Evolutionary conservation across 129 eudicot species (phyloP), one percentile per base, ranked within the genome.

Genomic region (Tagetes erecta): DNA sequence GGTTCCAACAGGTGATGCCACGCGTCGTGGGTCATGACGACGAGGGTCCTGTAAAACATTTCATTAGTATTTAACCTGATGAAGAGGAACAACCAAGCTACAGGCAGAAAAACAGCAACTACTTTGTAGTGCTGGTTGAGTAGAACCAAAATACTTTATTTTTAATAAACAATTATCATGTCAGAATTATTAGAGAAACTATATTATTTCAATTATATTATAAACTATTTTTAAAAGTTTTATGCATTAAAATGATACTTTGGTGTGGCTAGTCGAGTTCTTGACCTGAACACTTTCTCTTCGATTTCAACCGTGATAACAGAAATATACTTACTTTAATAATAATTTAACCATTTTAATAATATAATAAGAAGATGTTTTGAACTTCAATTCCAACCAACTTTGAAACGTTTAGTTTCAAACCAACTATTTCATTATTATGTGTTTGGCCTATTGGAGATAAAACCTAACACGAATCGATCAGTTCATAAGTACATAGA

Each of bases 21-120:
- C 65, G 45, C 99, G 90, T 68, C 99, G 78, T 5, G 99, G 99
- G 70, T 95, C 99, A 83, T 80, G 85, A 75, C 97, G 97, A 31
- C 99, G 99, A 6, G 96, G 97, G 77, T 95, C 99, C 99, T 95
- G 87, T 63, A 84, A 46, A 80, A 50, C 58, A 56, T 64, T 34
- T 27, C 42, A 31, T 45, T 57, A 65, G 64, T 37, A 66, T 65
- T 60, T 14, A 75, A 34, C 20, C 8, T 8, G 13, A 50, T 52
- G 63, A 50, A 38, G 3, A 33, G 63, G 78, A 20, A 20, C 27
- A 20, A 20, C 27, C 64, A 63, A 52, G 60, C 39, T 71, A 55
- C 7, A 71, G 7, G 67, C 11, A 27, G 40, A 27, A 34, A 58
- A 58, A 31, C 47, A 39, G 77, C 46, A 40, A 33, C 14, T 3